phyloP scores from a whole-genome alignment of 139 green algal species.

The Gonium pectorale region DNA sequence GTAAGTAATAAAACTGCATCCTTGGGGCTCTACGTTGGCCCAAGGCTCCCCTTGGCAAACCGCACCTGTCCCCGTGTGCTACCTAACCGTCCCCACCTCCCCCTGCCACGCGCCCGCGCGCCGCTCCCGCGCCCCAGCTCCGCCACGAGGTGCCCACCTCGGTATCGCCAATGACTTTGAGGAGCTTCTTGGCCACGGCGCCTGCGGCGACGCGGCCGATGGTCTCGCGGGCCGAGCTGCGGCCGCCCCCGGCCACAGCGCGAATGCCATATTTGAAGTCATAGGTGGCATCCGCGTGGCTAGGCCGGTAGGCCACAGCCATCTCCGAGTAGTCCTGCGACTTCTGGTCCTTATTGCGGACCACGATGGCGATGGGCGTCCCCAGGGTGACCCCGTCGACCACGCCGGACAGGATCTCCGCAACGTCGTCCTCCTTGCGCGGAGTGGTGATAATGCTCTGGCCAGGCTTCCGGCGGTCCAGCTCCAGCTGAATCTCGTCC shows the following conservation, averaged over 20 bases:
- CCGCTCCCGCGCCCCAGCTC: too few relatives aligned
- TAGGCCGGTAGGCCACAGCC: conserved; percentile 91
- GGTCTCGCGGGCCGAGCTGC: conserved; percentile 95
- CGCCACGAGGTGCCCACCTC: conserved; percentile 70
- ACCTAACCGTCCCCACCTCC: too few relatives aligned
- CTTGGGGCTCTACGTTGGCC: too few relatives aligned
- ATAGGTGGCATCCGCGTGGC: conserved; percentile 98
- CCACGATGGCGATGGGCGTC: conserved; percentile 94
- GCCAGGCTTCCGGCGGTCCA: conserved; percentile 90
- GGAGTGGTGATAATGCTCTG: conserved; percentile 98
- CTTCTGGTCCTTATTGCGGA: conserved; percentile 97
- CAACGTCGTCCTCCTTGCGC: conserved; percentile 94
- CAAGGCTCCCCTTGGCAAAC: too few relatives aligned
- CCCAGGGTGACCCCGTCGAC: conserved; percentile 87
- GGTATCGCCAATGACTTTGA: conserved; percentile 78
- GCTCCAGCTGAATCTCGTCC: conserved; percentile 88
- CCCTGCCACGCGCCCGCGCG: too few relatives aligned
- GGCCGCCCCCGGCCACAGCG: conserved; percentile 94
- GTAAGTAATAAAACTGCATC: too few relatives aligned
- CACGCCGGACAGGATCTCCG: conserved; percentile 92
- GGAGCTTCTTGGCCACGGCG: conserved; percentile 97
- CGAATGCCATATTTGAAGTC: conserved; percentile 99
- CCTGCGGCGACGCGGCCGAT: conserved; percentile 98
- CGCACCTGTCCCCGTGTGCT: not conserved
- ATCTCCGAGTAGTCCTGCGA: conserved; percentile 90